Conservation (phyloP, 495 filamentous ascomycete species). For the Penicillium paxilli region DNA sequence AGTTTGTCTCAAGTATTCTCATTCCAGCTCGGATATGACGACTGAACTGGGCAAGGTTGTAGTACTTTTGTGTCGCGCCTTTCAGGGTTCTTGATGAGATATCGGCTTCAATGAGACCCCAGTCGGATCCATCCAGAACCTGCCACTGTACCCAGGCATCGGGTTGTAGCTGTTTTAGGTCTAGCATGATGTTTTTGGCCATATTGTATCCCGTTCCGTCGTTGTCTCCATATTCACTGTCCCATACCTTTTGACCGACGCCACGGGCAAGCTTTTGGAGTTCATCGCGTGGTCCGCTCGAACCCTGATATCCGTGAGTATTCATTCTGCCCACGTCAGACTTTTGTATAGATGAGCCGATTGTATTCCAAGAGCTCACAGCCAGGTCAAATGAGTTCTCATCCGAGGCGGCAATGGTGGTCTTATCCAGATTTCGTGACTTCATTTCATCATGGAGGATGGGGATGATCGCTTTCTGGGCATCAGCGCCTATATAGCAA, state of each 20-base stretch:
- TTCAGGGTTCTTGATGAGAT: conserved; percentile 3
- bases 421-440: conserved; percentile 2
- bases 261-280: conserved; percentile 7
- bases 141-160: conserved; percentile 18
- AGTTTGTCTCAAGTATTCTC: conserved; percentile 8
- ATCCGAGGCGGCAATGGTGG: conserved; percentile 11
- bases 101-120: conserved; percentile 11
- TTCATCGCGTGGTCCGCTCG: conserved; percentile 4
- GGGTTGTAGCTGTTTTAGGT: conserved; percentile 5
- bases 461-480: conserved; percentile 7
- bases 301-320: conserved; percentile 8
- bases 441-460: conserved; percentile 7
- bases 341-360: conserved; percentile 2
- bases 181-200: conserved; percentile 5
- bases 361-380: conserved; percentile 8
- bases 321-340: conserved; percentile 9
- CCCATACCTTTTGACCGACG: conserved; percentile 10
- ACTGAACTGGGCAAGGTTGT: conserved; percentile 12
- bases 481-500: conserved; percentile 8
- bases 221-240: conserved; percentile 15
- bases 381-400: conserved; percentile 10
- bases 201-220: conserved; percentile 4
- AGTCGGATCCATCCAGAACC: conserved; percentile 5
- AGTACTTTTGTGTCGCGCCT: conserved; percentile 11
- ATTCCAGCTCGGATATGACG: conserved; percentile 16